Evolutionary conservation across 179 eudicot species (phyloP).

Genomic region (Heliamphora pulchella): DNA sequence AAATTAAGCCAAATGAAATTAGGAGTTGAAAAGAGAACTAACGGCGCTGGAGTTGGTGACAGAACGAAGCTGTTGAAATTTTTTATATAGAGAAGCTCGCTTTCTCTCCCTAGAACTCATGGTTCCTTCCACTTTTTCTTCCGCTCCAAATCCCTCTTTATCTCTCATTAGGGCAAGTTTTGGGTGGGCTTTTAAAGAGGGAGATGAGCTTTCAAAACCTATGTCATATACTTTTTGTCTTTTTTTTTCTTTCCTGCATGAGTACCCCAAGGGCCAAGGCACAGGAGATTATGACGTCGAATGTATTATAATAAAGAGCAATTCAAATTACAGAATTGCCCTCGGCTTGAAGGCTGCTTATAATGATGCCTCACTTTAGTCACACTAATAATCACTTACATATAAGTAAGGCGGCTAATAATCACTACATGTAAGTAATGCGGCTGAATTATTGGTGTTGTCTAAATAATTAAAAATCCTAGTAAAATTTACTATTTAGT

Average conservation of each 20-base stretch:
- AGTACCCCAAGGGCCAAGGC: constrained; percentile 19
- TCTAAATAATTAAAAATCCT: no score
- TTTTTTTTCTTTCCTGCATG: constrained; percentile 28
- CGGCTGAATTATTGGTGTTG: no score
- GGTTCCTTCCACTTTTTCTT: neutral
- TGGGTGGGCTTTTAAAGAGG: constrained; percentile 20
- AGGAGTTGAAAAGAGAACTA: constrained; percentile 13
- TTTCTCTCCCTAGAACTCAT: constrained; percentile 59
- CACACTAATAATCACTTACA: neutral
- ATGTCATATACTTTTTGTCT: neutral
- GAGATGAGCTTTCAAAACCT: constrained; percentile 18
- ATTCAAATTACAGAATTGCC: neutral
- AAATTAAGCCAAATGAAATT: neutral
- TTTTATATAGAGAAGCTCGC: constrained; percentile 46
- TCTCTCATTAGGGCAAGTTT: neutral
- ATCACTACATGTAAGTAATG: no score
- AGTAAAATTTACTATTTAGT: no score
- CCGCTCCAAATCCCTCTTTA: neutral
- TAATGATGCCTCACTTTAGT: neutral
- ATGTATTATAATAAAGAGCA: neutral
- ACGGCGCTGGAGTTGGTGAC: constrained; percentile 64
- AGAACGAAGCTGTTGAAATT: constrained; percentile 61
- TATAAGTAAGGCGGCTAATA: no score
- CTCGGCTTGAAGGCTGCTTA: neutral
- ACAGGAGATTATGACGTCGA: constrained; percentile 17